A percentile compares a stretch with the other conserved stretches of the same genome.
These are phyloP conservation scores for Debaryomycetaceae sp. DNA, from an alignment of 1,139 yeast genomes.

Conservation along the genomic window DNA sequence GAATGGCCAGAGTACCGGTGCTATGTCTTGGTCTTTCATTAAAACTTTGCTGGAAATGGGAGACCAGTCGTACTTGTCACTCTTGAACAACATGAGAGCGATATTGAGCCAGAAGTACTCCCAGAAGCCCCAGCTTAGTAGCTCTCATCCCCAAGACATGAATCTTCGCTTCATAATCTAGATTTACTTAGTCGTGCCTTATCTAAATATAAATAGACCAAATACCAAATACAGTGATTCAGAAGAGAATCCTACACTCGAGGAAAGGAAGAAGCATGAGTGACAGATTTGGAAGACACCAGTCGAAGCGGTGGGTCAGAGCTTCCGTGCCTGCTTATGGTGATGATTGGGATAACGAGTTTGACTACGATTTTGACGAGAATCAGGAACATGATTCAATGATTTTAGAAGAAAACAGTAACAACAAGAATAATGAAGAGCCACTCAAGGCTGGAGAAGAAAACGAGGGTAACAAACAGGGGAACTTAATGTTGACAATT, in stretches of 20 bases:
- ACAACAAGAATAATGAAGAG: not conserved
- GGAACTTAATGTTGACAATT: slow-evolving; percentile 33
- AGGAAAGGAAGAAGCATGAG: slow-evolving; percentile 21
- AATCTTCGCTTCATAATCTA: slow-evolving; percentile 54
- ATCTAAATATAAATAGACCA: not conserved
- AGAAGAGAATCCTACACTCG: not conserved
- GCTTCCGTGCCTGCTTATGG: slow-evolving; percentile 58
- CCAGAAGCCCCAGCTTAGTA: slow-evolving; percentile 85
- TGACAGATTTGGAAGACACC: slow-evolving; percentile 51
- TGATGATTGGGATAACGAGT: slow-evolving; percentile 53
- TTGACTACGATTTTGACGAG: slow-evolving; percentile 23
- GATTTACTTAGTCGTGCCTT: not conserved
- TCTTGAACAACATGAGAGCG: slow-evolving; percentile 76
- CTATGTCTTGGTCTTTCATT: slow-evolving; percentile 90
- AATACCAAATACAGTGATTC: not conserved
- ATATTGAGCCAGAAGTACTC: slow-evolving; percentile 67
- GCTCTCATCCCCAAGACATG: slow-evolving; percentile 82
- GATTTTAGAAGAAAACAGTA: not conserved
- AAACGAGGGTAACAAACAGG: not conserved
- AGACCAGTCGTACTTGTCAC: slow-evolving; percentile 70
- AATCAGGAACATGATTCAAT: slow-evolving; percentile 7
- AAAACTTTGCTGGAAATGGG: slow-evolving; percentile 65
- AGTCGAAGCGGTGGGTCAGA: slow-evolving; percentile 63
- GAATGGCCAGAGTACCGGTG: slow-evolving; percentile 81
- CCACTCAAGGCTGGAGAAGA: not conserved